phyloP scores from a whole-genome alignment of 2,329 filamentous ascomycete genomes.

The Scedosporium apiospermum region DNA sequence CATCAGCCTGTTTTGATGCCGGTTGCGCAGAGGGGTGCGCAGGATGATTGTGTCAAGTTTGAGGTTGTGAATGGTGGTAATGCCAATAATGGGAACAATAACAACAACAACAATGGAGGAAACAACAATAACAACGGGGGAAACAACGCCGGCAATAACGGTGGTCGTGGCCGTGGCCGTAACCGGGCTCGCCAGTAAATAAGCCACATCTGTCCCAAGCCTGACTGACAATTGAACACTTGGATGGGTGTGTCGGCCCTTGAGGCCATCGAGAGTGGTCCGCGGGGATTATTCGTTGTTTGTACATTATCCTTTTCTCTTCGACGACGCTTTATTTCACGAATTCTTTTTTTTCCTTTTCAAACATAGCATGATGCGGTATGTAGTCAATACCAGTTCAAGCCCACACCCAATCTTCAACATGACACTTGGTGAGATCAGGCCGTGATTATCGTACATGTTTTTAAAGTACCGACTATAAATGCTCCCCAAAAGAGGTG shows the following conservation, averaged over 20 bases:
- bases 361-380: background rate
- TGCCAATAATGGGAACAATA: background rate
- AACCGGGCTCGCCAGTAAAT: background rate
- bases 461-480: background rate
- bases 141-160: slow-evolving; percentile 11
- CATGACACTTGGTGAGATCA: background rate
- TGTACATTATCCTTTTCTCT: background rate
- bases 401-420: background rate
- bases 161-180: background rate
- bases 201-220: too few relatives aligned
- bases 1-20: slow-evolving; percentile 51
- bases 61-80: slow-evolving; percentile 21
- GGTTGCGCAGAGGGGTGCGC: slow-evolving; percentile 41
- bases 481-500: background rate
- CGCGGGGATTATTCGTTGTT: background rate
- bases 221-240: too few relatives aligned
- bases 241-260: too few relatives aligned
- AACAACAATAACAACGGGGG: slow-evolving; percentile 11
- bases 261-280: too few relatives aligned
- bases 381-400: background rate
- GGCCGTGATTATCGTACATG: background rate
- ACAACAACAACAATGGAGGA: background rate
- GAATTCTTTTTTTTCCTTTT: background rate
- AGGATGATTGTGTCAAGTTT: slow-evolving; percentile 44
- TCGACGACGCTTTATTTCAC: background rate